Base-by-base conservation (phyloP, 306 rosid species). In the Cotoneaster glaucophyllus region DNA sequence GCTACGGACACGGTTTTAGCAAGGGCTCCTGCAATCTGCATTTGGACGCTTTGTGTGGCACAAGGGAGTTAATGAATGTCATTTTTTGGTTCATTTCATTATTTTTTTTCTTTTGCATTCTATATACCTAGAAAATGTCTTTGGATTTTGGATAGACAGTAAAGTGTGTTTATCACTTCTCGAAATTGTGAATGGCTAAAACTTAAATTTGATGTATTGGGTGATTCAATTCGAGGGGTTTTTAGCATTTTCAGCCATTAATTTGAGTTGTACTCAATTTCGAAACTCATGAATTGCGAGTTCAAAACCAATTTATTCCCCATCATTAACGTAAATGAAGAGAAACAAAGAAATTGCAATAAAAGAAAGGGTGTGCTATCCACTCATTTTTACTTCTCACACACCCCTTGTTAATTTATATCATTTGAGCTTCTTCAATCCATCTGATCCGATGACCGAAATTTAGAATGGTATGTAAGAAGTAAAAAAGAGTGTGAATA, bases 361-460 rank as follows among this genome's bases (percentile, higher is more conserved):
- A 41, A 41, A 41, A 9, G 44, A 41, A 2, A 8, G 39, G 39
- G 8, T 34, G 8, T 34, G 39, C 8, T 34, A 34, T 34, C 0
- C 39, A 25, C 26, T 25, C 26, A 25, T 25, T 32, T 32, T 32
- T 4, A 32, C 34, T 32, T 32, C 2, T 34, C 2, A 6, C 8
- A 34, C 0, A 34, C 0, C 2, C 0, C 2, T 1, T 6, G 8
- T 34, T 34, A 5, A 34, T 34, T 28, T 28, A 1, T 28, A 28
- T 28, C 2, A 28, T 28, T 28, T 28, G 2, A 28, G 29, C 29
- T 28, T 28, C 29, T 28, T 28, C 8, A 34, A 34, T 34, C 7
- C 37, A 32, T 32, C 8, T 0, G 1, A 32, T 32, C 2, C 0
- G 7, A 32, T 0, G 7, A 2, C 0, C 37, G 0, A 32, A 5